A percentile compares a stretch with the other conserved stretches of the same genome.
Evolutionary conservation across 345 rosid genomes (phyloP).

Genomic region (Garcia nutans): DNA sequence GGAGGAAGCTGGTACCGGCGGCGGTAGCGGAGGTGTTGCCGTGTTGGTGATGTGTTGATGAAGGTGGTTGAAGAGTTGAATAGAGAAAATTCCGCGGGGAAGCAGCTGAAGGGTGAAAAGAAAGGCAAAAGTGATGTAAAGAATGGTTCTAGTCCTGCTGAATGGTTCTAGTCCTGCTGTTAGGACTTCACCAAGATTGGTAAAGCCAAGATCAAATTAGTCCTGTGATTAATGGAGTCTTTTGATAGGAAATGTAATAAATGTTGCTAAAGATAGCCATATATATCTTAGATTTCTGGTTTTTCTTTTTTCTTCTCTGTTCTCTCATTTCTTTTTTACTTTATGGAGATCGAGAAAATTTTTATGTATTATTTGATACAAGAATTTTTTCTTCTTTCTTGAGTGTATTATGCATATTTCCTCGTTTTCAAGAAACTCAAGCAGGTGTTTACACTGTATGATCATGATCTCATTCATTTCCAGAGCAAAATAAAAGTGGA

Average conservation of each 20-base stretch:
- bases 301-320: not conserved
- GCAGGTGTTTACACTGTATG: too few relatives aligned
- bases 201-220: constrained; percentile 29
- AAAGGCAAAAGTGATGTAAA: constrained; percentile 1
- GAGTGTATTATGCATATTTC: not conserved
- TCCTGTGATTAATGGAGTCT: not conserved
- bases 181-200: constrained; percentile 67
- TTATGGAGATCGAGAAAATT: not conserved
- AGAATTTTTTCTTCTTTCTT: not conserved
- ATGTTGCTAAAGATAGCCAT: not conserved
- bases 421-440: not conserved
- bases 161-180: not conserved
- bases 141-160: constrained; percentile 5
- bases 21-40: not conserved
- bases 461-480: too few relatives aligned
- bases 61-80: constrained; percentile 30
- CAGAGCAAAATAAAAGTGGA: too few relatives aligned
- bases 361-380: not conserved
- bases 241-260: too few relatives aligned
- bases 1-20: not conserved
- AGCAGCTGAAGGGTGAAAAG: constrained; percentile 12
- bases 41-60: constrained; percentile 24
- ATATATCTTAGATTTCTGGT: not conserved
- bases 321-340: not conserved
- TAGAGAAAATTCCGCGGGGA: constrained; percentile 9